Evolutionary conservation across 805 yeast genomes (phyloP), one percentile per base, ranked within the genome.

Genomic region (Myxozyma kluyveri): DNA sequence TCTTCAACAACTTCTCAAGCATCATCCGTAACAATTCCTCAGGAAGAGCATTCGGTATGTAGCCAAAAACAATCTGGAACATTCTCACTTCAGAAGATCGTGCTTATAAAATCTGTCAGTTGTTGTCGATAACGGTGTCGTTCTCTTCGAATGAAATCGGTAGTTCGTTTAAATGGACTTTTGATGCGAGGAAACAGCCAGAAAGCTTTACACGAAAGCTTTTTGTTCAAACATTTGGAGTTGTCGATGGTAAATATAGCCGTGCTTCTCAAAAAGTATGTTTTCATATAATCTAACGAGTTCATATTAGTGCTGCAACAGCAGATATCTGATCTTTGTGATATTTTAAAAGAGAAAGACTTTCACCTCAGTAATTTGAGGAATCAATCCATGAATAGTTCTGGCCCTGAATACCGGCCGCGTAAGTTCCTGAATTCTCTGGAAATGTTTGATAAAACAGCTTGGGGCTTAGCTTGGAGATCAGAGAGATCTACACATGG

Each of bases 401-500:
- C 29, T 17, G 50, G 49, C 5, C 19, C 33, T n/a, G 19, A 33
- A 14, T 54, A 49, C 32, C 26, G 24, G 3, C 53, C 57, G 14
- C 47, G 53, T 3, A 32, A 40, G n/a, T 18, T 42, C 17, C 35
- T 39, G 14, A 38, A 23, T 6, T 37, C 57, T 10, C 37, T 42
- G 1, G n/a, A 21, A 14, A 6, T n/a, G 5, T 54, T 49, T 36
- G 51, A 52, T 27, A 21, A 42, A 10, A 22, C 22, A 1, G 9
- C 32, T n/a, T 52, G 56, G 56, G 4, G 5, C 4, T 24, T 35
- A 7, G 26, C 26, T 1, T 52, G 56, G 56, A n/a, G n/a, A n/a
- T n/a, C n/a, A n/a, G n/a, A n/a, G n/a, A n/a, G n/a, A n/a, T n/a
- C n/a, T n/a, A n/a, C n/a, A n/a, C n/a, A n/a, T n/a, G n/a, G n/a